Evolutionary conservation across 1,284 basidiomycete species (phyloP).

Genomic region (Malassezia vespertilionis): DNA sequence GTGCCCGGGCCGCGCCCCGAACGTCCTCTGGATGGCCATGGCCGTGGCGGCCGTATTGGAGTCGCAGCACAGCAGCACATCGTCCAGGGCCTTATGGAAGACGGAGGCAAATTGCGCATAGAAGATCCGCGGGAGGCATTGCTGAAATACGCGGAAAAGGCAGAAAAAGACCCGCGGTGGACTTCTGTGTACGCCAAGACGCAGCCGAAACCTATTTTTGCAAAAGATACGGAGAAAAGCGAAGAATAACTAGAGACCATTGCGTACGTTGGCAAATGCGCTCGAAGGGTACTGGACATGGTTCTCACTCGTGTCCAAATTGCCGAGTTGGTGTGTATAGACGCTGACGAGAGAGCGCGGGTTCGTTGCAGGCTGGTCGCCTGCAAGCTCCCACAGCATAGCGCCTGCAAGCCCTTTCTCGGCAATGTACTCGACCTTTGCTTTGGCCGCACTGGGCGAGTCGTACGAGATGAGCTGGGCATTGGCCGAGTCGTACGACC

Average conservation of each 20-base stretch:
- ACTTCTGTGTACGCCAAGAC: slow-evolving; percentile 58
- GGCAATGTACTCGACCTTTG: slow-evolving; percentile 66
- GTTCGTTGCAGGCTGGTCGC: slow-evolving; percentile 33
- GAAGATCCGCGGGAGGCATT: slow-evolving; percentile 82
- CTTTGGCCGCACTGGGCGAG: slow-evolving; percentile 57
- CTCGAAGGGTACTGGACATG: slow-evolving; percentile 55
- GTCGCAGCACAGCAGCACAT: slow-evolving; percentile 88
- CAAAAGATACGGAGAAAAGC: slow-evolving; percentile 1
- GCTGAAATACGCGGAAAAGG: slow-evolving; percentile 74
- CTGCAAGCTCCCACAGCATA: slow-evolving; percentile 55
- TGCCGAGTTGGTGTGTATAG: slow-evolving; percentile 21
- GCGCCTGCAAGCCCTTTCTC: slow-evolving; percentile 62
- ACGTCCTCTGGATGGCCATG: slow-evolving; percentile 71
- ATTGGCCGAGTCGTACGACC: slow-evolving; percentile 60
- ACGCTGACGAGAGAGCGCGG: slow-evolving; percentile 23
- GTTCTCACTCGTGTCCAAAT: slow-evolving; percentile 55
- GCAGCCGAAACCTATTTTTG: slow-evolving; percentile 32
- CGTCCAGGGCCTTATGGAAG: slow-evolving; percentile 70
- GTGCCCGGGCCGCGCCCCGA: slow-evolving; percentile 53
- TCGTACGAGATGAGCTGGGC: slow-evolving; percentile 72
- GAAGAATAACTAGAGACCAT: neutral
- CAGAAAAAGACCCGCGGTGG: slow-evolving; percentile 67
- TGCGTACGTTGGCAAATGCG: slow-evolving; percentile 48
- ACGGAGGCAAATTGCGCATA: slow-evolving; percentile 24
- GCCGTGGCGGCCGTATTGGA: slow-evolving; percentile 82